Conservation (phyloP, 2,329 filamentous ascomycete genomes). For the Sclerotiophoma versabilis region DNA sequence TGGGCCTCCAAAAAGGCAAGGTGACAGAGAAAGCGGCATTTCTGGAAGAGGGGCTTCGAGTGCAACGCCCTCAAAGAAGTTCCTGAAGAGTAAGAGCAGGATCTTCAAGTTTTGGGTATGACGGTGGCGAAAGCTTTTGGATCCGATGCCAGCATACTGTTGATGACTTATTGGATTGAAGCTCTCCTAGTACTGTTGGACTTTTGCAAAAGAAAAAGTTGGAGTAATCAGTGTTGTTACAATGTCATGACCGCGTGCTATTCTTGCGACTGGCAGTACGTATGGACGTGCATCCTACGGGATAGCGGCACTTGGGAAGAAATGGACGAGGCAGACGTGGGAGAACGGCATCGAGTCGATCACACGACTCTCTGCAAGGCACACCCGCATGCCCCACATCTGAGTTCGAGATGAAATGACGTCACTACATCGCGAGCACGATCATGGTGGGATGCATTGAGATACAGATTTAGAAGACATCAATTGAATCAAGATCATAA, state of each 20-base stretch:
- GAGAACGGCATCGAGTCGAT: constrained; percentile 26
- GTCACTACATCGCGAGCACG: constrained; percentile 26
- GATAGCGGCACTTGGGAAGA: constrained; percentile 7
- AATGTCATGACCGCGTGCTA: constrained; percentile 27
- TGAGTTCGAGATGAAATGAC: constrained; percentile 29
- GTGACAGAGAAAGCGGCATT: constrained; percentile 15
- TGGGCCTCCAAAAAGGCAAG: constrained; percentile 26
- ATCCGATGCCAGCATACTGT: constrained; percentile 4
- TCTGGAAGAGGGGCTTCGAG: constrained; percentile 9
- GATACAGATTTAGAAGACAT: not conserved
- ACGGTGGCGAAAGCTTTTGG: constrained; percentile 15
- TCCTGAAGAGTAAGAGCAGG: constrained; percentile 44
- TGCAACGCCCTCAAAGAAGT: constrained; percentile 34
- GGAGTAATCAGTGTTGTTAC: constrained; percentile 14
- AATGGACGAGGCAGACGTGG: constrained; percentile 4
- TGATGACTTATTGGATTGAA: not conserved
- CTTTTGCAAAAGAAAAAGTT: constrained; percentile 3
- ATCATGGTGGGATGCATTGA: not conserved
- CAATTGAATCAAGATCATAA: not conserved
- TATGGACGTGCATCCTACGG: constrained; percentile 14
- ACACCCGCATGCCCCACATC: constrained; percentile 36
- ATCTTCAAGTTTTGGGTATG: constrained; percentile 49
- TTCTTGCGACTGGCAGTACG: constrained; percentile 24
- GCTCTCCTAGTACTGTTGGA: constrained; percentile 11
- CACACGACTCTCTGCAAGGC: constrained; percentile 43